Conservation (phyloP, 2,329 filamentous ascomycete genomes). For the Sporothrix schenckii region DNA sequence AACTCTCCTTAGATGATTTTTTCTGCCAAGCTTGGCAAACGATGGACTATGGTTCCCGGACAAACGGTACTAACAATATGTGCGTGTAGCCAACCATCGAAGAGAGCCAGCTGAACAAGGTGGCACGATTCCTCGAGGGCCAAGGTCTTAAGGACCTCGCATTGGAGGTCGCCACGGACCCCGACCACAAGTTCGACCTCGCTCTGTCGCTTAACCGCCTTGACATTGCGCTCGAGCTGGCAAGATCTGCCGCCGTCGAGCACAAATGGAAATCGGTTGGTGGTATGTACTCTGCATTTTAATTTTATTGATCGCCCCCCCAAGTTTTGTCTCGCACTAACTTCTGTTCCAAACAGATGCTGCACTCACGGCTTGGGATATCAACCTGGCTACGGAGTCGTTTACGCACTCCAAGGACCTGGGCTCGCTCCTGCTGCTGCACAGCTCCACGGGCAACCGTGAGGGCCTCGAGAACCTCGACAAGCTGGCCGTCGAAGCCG, state of each 20-base stretch:
- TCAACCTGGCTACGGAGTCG: conserved; percentile 86
- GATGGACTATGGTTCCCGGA: neutral
- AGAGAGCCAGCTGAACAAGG: conserved; percentile 94
- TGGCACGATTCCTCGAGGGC: conserved; percentile 91
- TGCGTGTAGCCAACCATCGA: conserved; percentile 67
- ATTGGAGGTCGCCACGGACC: conserved; percentile 88
- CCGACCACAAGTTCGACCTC: conserved; percentile 95
- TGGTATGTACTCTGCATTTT: conserved; percentile 6
- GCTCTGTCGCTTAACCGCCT: conserved; percentile 81
- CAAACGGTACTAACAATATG: neutral
- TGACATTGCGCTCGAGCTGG: conserved; percentile 81
- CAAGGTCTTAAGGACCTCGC: conserved; percentile 87
- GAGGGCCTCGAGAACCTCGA: conserved; percentile 74
- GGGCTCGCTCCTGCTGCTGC: conserved; percentile 81
- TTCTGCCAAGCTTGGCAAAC: neutral
- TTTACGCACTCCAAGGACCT: conserved; percentile 90
- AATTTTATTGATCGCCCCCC: neutral
- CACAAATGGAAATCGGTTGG: conserved; percentile 99
- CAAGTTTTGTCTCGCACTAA: neutral
- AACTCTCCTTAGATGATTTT: neutral
- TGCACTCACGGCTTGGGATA: conserved; percentile 82
- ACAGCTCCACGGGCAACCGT: conserved; percentile 81
- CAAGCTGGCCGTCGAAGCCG: conserved; percentile 71
- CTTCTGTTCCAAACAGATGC: conserved; percentile 58
- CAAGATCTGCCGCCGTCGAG: conserved; percentile 80